phyloP scores from a whole-genome alignment of 2,329 filamentous ascomycete species.

The Aureobasidium melanogenum region DNA sequence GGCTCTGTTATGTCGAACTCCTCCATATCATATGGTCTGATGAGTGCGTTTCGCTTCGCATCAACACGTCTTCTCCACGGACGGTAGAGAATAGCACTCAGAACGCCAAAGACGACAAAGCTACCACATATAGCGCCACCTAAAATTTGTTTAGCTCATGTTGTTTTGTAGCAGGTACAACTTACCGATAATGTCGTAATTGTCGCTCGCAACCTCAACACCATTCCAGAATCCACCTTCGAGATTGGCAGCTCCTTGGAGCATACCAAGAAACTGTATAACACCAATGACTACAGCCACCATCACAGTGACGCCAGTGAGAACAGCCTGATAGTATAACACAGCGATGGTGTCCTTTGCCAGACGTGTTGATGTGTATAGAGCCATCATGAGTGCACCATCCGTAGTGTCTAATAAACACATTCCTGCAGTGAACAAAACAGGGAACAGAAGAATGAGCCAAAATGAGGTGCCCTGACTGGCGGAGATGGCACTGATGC shows the following conservation, averaged over 20 bases:
- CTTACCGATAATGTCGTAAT: constrained; percentile 72
- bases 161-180: neutral
- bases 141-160: constrained; percentile 13
- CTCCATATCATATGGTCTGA: constrained; percentile 2
- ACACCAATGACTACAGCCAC: constrained; percentile 80
- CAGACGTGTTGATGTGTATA: constrained; percentile 75
- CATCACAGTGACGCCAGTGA: constrained; percentile 73
- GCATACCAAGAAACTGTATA: constrained; percentile 72
- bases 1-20: neutral
- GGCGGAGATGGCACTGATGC: constrained; percentile 81
- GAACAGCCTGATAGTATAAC: constrained; percentile 83
- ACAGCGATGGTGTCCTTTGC: constrained; percentile 79
- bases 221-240: constrained; percentile 84
- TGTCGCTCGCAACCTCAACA: constrained; percentile 63
- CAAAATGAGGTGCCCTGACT: constrained; percentile 82
- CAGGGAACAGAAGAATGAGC: constrained; percentile 85
- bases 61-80: constrained; percentile 65
- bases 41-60: constrained; percentile 14
- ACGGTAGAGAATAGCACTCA: constrained; percentile 66
- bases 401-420: constrained; percentile 88
- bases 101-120: constrained; percentile 67
- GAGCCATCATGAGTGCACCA: constrained; percentile 86
- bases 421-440: constrained; percentile 92
- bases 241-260: constrained; percentile 66
- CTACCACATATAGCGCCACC: constrained; percentile 71